phyloP scores from a whole-genome alignment of 2,329 filamentous ascomycete species.

The Colletotrichum costaricense region DNA sequence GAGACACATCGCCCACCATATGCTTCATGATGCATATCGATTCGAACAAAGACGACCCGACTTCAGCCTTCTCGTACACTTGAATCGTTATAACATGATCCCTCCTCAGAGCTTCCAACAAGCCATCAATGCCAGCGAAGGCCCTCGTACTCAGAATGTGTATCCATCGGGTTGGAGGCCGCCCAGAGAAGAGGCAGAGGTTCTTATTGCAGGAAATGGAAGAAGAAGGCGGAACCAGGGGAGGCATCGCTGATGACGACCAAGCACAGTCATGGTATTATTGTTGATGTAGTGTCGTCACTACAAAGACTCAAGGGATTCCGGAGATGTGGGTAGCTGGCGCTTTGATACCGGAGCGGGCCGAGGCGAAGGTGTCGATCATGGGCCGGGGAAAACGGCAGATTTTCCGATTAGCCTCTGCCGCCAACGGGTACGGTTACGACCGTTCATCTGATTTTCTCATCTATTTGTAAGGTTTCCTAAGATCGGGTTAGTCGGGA shows the following conservation, averaged over 20 bases:
- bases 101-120: not conserved
- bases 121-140: conserved; percentile 14
- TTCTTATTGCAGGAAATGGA: not conserved
- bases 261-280: not conserved
- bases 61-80: conserved; percentile 26
- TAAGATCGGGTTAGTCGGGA: not conserved
- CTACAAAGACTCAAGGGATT: not conserved
- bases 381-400: not conserved
- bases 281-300: not conserved
- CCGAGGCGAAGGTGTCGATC: conserved; percentile 24
- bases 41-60: conserved; percentile 28
- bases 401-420: conserved; percentile 23
- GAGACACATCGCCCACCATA: conserved; percentile 61
- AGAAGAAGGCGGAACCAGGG: not conserved
- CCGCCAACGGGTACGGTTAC: not conserved
- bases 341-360: conserved; percentile 29
- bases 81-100: conserved; percentile 7
- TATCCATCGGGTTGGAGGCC: conserved; percentile 12
- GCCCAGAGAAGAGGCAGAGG: not conserved
- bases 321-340: conserved; percentile 15
- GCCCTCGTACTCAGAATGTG: not conserved
- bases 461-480: conserved; percentile 9
- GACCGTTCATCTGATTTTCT: conserved; percentile 20
- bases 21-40: conserved; percentile 41
- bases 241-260: not conserved